phyloP scores from a whole-genome alignment of 83 land plant genomes.

The Isoetes engelmannii region DNA sequence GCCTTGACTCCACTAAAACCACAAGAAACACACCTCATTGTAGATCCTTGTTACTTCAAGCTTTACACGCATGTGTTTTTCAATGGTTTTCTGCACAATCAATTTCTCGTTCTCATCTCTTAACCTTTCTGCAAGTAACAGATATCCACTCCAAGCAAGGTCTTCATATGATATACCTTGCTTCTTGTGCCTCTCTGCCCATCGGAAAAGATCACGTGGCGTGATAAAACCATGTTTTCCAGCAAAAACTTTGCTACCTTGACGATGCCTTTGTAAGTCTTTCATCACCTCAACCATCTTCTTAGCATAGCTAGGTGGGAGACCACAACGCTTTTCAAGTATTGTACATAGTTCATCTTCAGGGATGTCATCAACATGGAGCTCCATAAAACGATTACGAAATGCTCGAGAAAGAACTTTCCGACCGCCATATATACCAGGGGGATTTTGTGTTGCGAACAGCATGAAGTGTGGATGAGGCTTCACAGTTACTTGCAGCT shows the following conservation, averaged over 20 bases:
- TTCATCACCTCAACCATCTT: conserved; percentile 91
- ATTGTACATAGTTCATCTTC: conserved; percentile 67
- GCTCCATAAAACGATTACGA: conserved; percentile 91
- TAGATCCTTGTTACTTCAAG: conserved; percentile 47
- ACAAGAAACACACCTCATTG: conserved; percentile 29
- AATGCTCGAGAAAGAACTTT: conserved; percentile 96
- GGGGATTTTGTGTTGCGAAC: conserved; percentile 98
- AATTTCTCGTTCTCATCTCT: conserved; percentile 62
- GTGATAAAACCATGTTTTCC: conserved; percentile 99
- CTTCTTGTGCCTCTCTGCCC: conserved; percentile 76
- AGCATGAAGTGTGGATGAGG: conserved; percentile 98
- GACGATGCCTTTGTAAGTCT: conserved; percentile 78
- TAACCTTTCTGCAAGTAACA: conserved; percentile 78
- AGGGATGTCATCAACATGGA: conserved; percentile 96
- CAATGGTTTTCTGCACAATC: conserved; percentile 55
- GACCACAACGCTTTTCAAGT: conserved; percentile 63
- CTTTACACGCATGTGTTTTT: conserved; percentile 58
- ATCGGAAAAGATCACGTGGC: conserved; percentile 85
- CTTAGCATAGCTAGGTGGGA: conserved; percentile 71
- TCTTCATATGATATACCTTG: conserved; percentile 67
- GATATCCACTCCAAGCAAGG: conserved; percentile 82
- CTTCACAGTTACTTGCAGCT: conserved; percentile 53
- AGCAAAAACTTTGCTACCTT: conserved; percentile 89
- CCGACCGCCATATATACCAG: conserved; percentile 88
- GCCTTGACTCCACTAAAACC: not conserved